Evolutionary conservation across 1,139 yeast species (phyloP).

Genomic region (Candida smagusa): DNA sequence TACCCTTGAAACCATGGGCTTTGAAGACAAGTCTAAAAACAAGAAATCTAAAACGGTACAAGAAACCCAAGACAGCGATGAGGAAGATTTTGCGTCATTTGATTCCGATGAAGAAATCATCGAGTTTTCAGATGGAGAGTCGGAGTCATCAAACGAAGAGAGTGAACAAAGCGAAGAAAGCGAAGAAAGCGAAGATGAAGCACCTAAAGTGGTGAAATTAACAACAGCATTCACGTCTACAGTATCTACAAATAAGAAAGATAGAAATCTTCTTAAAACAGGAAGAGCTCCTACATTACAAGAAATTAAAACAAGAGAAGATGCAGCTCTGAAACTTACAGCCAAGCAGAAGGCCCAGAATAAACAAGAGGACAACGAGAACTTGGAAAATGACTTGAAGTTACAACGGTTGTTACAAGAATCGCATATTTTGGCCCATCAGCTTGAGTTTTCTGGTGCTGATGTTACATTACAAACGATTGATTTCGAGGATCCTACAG

Average conservation of each 20-base stretch:
- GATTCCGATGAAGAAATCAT: constrained; percentile 11
- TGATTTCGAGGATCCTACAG: constrained; percentile 69
- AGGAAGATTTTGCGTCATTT: constrained; percentile 19
- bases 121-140: constrained; percentile 5
- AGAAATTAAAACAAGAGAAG: constrained; percentile 30
- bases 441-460: constrained; percentile 64
- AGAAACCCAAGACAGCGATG: constrained; percentile 11
- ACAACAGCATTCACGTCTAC: constrained; percentile 20
- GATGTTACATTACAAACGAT: constrained; percentile 67
- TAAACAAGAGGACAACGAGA: constrained; percentile 41
- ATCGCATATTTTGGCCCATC: constrained; percentile 75
- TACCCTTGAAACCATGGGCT: constrained; percentile 56
- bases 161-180: constrained; percentile 14
- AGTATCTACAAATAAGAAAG: constrained; percentile 21
- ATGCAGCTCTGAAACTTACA: constrained; percentile 20
- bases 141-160: constrained; percentile 9
- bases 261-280: constrained; percentile 30
- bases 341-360: constrained; percentile 26
- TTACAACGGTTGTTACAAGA: constrained; percentile 79
- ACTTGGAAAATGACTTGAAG: constrained; percentile 76
- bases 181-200: constrained; percentile 21
- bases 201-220: constrained; percentile 37
- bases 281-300: constrained; percentile 43
- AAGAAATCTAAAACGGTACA: constrained; percentile 6
- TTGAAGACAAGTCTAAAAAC: constrained; percentile 48